Evolutionary conservation across 257 asterid genomes (phyloP).

Genomic region (Nicotiana sylvestris): DNA sequence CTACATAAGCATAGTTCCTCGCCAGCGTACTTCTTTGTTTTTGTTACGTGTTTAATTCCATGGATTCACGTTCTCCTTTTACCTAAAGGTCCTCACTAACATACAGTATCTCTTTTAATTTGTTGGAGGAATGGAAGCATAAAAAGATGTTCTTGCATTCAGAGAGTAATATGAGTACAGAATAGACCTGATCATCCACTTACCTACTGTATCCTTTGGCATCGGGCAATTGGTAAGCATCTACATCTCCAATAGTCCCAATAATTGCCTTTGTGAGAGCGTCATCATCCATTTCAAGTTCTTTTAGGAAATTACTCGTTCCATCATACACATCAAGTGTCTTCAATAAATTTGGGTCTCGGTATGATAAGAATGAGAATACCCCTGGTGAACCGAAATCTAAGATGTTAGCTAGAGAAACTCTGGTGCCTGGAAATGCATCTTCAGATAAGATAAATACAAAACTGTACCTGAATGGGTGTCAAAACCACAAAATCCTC

Average conservation of each 20-base stretch:
- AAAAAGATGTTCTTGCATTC: not conserved
- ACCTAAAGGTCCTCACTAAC: not conserved
- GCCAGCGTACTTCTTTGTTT: too few relatives aligned
- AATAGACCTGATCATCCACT: conserved; percentile 12
- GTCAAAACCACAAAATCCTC: conserved; percentile 96
- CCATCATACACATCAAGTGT: conserved; percentile 90
- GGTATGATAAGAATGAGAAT: conserved; percentile 85
- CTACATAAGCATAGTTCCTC: too few relatives aligned
- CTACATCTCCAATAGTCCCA: conserved; percentile 97
- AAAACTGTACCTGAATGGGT: conserved; percentile 72
- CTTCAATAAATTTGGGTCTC: conserved; percentile 95
- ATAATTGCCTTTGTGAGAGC: conserved; percentile 94
- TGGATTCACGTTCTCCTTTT: not conserved
- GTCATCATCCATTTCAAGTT: conserved; percentile 83
- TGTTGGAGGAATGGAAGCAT: not conserved
- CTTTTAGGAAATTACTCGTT: conserved; percentile 76
- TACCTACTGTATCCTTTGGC: conserved; percentile 98
- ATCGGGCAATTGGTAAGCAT: conserved; percentile 92
- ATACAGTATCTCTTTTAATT: too few relatives aligned
- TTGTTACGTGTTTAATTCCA: not conserved
- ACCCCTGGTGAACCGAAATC: conserved; percentile 53
- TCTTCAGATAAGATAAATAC: conserved; percentile 7
- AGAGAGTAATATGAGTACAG: not conserved
- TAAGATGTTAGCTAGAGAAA: conserved; percentile 6
- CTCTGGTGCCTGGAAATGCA: not conserved